Percentiles rank a stretch among this genome's conserved stretches.
phyloP scores from a whole-genome alignment of 805 yeast genomes.

The Myxozyma geophila region DNA sequence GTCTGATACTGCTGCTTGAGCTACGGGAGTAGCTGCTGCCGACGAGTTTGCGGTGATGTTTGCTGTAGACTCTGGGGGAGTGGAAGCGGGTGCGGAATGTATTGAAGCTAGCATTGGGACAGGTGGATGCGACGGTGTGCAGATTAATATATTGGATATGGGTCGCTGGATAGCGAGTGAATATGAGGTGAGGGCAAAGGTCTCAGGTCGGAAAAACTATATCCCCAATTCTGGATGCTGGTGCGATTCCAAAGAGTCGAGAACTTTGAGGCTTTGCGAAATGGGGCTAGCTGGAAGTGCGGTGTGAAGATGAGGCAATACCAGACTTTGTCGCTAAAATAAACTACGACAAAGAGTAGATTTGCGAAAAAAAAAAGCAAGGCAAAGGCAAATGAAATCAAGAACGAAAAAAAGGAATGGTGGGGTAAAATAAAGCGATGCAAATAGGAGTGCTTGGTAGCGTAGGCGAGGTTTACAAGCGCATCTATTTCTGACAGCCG shows the following conservation, averaged over 20 bases:
- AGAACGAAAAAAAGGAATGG: no score
- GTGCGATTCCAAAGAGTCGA: background rate
- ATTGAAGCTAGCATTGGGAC: slow-evolving; percentile 3
- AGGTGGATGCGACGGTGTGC: background rate
- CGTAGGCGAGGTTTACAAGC: no score
- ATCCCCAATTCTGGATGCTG: background rate
- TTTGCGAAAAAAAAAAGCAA: background rate
- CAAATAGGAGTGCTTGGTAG: no score
- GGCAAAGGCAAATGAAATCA: no score
- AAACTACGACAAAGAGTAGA: background rate
- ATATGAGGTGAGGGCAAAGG: slow-evolving; percentile 4
- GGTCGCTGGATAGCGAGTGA: background rate
- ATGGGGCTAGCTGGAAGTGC: background rate
- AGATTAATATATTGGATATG: background rate
- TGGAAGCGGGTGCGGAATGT: slow-evolving; percentile 1
- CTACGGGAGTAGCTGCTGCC: slow-evolving; percentile 15
- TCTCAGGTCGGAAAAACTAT: slow-evolving; percentile 9
- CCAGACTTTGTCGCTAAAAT: no score
- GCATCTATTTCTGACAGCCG: no score
- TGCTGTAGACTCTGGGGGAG: slow-evolving; percentile 6
- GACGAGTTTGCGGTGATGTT: slow-evolving; percentile 3
- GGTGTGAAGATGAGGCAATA: background rate
- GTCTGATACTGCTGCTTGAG: slow-evolving; percentile 14
- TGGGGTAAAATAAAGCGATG: no score
- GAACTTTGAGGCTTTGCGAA: background rate